Conservation (phyloP, 2,329 filamentous ascomycete genomes). For the Arthrobotrys musiformis region DNA sequence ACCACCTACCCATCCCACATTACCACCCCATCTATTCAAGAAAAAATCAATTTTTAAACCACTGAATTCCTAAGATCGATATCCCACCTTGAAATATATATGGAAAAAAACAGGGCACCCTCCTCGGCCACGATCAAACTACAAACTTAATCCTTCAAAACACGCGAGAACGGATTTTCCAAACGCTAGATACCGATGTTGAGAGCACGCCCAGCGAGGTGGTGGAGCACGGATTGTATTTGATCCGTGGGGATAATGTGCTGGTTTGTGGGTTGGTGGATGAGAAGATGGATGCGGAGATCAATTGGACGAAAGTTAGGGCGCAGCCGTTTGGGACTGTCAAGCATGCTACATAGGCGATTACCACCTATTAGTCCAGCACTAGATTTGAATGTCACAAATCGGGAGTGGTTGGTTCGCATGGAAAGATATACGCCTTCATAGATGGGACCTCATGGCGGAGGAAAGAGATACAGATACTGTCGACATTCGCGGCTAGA, state of each 20-base stretch:
- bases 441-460: too few relatives aligned
- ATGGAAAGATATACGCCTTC: too few relatives aligned
- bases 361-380: too few relatives aligned
- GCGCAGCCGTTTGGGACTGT: constrained; percentile 84
- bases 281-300: constrained; percentile 85
- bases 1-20: background rate
- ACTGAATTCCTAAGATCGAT: constrained; percentile 48
- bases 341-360: constrained; percentile 72
- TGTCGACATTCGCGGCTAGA: constrained; percentile 19
- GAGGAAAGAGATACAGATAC: background rate
- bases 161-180: constrained; percentile 89
- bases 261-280: constrained; percentile 89
- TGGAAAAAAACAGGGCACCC: too few relatives aligned
- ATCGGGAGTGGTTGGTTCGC: too few relatives aligned
- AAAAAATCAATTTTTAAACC: too few relatives aligned
- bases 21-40: background rate
- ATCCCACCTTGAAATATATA: too few relatives aligned
- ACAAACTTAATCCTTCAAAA: constrained; percentile 90
- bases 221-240: constrained; percentile 85
- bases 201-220: constrained; percentile 72
- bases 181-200: constrained; percentile 80
- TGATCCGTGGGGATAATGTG: constrained; percentile 94
- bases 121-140: constrained; percentile 86
- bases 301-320: constrained; percentile 91
- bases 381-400: too few relatives aligned